Percentiles rank a stretch among this genome's conserved stretches.
These are phyloP conservation scores for Fusarium temperatum DNA, from an alignment of 2,329 filamentous ascomycete species.

Conservation along the genomic window DNA sequence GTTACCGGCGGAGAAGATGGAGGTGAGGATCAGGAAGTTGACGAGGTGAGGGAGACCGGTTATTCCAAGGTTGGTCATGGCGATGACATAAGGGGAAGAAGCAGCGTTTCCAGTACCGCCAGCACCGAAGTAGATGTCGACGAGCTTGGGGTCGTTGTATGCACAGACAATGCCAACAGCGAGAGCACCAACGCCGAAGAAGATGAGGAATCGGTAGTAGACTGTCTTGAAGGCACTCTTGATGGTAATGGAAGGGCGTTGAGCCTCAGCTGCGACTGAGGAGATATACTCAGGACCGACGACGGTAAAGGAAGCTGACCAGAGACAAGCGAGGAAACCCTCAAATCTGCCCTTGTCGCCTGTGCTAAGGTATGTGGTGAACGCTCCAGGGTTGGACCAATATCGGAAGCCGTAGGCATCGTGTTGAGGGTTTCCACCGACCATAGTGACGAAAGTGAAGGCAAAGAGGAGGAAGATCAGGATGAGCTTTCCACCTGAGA, in stretches of 20 bases:
- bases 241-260: constrained; percentile 66
- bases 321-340: constrained; percentile 71
- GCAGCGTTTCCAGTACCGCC: constrained; percentile 55
- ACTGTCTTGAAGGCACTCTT: constrained; percentile 61
- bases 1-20: constrained; percentile 44
- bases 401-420: constrained; percentile 71
- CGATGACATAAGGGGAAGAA: constrained; percentile 52
- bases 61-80: constrained; percentile 63
- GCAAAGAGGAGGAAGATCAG: constrained; percentile 58
- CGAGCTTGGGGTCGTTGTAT: constrained; percentile 67
- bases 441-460: constrained; percentile 67
- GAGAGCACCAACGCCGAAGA: constrained; percentile 53
- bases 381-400: constrained; percentile 68
- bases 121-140: constrained; percentile 56
- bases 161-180: constrained; percentile 65
- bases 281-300: constrained; percentile 70
- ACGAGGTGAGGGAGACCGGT: constrained; percentile 62
- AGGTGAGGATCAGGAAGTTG: constrained; percentile 59
- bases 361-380: constrained; percentile 62
- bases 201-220: constrained; percentile 56
- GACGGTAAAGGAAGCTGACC: constrained; percentile 66
- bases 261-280: constrained; percentile 71
- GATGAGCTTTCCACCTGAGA: constrained; percentile 55
- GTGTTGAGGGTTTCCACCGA: constrained; percentile 66
- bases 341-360: constrained; percentile 71